Percentiles rank a stretch among this genome's conserved stretches.
Conservation (phyloP, 2,329 filamentous ascomycete genomes). For the Trichoderma simmonsii region DNA sequence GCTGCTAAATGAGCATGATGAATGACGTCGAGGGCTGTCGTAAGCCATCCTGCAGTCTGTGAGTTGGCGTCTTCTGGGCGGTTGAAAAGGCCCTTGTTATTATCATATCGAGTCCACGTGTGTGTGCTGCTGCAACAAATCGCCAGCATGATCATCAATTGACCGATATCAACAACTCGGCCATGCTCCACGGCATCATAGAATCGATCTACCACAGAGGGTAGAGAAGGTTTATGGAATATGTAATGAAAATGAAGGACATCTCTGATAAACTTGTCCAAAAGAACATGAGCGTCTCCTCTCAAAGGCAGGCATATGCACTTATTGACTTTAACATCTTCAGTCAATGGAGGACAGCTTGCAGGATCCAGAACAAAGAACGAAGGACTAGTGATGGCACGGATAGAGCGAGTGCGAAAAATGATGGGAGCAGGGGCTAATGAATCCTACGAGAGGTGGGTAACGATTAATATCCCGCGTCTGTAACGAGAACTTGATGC, state of each 20-base stretch:
- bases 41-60: slow-evolving; percentile 33
- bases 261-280: slow-evolving; percentile 31
- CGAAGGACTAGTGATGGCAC: slow-evolving; percentile 31
- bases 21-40: slow-evolving; percentile 35
- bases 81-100: slow-evolving; percentile 27
- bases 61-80: slow-evolving; percentile 28
- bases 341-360: slow-evolving; percentile 20
- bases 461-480: background rate
- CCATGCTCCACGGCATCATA: slow-evolving; percentile 31
- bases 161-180: slow-evolving; percentile 23
- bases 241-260: slow-evolving; percentile 34
- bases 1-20: slow-evolving; percentile 32
- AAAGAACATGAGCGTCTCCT: slow-evolving; percentile 29
- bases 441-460: background rate
- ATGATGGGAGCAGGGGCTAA: background rate
- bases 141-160: slow-evolving; percentile 29
- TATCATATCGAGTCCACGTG: slow-evolving; percentile 31
- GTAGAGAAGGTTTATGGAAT: slow-evolving; percentile 30
- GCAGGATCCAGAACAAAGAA: slow-evolving; percentile 30
- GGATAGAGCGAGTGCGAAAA: slow-evolving; percentile 13
- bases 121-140: slow-evolving; percentile 32
- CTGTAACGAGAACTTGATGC: background rate
- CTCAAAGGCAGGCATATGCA: slow-evolving; percentile 35
- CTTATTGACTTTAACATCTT: slow-evolving; percentile 28
- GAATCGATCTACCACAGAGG: slow-evolving; percentile 28